Base-by-base conservation (phyloP, 2,329 filamentous ascomycete genomes). In the Fusarium sp. region DNA sequence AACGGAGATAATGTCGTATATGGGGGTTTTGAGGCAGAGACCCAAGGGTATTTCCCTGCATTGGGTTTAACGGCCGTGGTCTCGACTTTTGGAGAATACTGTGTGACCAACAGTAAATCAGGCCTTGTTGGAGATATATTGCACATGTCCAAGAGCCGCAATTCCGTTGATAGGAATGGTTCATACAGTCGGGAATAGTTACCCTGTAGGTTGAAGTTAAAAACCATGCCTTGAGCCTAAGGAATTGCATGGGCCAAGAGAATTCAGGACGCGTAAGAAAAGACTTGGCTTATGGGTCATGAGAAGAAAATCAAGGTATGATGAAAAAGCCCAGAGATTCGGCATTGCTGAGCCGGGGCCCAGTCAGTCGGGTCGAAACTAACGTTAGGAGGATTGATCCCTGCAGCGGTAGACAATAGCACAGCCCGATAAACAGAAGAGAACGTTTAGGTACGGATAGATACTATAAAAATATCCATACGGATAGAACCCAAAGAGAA, bases 231-330 rank as follows among this genome's bases (percentile, higher is more conserved):
- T 28, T 9, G 12, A 12, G 12, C 26, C 26, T 12, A 28, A 28
- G 15, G 3, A n/a, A 58, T 66, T 68, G 45, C 55, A 68, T 54
- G 40, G 50, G 65, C 65, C 65, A 68, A 68, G 65, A 36, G 39
- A 20, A 28, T 17, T 9, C 20, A 43, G 15, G 48, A 62, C 44
- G 36, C 58, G 50, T 57, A 50, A 63, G 34, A 28, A 44, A 20
- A 36, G 48, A 62, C 58, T 62, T 47, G 56, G 58, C 48, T 47
- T 42, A 62, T 47, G 47, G 24, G 24, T 24, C 34, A n/a, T 28
- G 19, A 51, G 46, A 52, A 23, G 19, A 55, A 40, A 56, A 48
- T 49, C 49, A 47, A 24, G 57, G 60, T 34, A 42, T 11, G n/a
- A 34, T 40, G 8, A 14, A 26, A 44, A 43, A 38, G 40, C 42